Evolutionary conservation across 2,329 filamentous ascomycete genomes (phyloP).

Genomic region (Penicillium nordicum): DNA sequence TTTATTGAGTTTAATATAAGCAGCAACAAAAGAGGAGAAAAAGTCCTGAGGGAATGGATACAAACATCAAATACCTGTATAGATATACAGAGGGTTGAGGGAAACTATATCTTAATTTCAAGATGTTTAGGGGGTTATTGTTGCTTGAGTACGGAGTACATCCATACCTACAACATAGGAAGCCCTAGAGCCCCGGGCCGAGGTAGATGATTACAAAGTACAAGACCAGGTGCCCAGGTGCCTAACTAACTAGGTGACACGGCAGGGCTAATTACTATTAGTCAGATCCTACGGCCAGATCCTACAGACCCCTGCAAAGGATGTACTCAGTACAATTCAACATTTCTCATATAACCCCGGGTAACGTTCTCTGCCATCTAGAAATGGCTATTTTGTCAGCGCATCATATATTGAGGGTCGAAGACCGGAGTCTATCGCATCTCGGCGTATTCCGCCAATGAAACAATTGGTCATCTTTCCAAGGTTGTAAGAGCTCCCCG

Average conservation of each 20-base stretch:
- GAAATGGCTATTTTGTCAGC: slow-evolving; percentile 8
- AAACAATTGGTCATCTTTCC: background rate
- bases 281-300: background rate
- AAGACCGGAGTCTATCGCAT: background rate
- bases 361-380: background rate
- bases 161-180: too few species aligned
- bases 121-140: background rate
- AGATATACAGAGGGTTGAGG: background rate
- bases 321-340: background rate
- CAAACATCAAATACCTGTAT: too few species aligned
- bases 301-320: background rate
- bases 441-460: slow-evolving; percentile 7
- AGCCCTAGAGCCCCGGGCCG: too few species aligned
- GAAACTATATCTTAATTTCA: background rate
- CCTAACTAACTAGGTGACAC: too few species aligned
- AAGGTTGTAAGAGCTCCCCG: background rate
- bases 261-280: background rate
- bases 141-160: too few species aligned
- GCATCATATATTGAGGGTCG: background rate
- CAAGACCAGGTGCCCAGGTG: too few species aligned
- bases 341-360: background rate
- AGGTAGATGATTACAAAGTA: background rate
- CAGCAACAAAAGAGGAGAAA: too few species aligned
- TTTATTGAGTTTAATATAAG: too few species aligned
- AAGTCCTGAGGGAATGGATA: too few species aligned